Evolutionary conservation across 805 yeast genomes (phyloP), one percentile per base, ranked within the genome.

Genomic region (Candida khao-thaluensis): DNA sequence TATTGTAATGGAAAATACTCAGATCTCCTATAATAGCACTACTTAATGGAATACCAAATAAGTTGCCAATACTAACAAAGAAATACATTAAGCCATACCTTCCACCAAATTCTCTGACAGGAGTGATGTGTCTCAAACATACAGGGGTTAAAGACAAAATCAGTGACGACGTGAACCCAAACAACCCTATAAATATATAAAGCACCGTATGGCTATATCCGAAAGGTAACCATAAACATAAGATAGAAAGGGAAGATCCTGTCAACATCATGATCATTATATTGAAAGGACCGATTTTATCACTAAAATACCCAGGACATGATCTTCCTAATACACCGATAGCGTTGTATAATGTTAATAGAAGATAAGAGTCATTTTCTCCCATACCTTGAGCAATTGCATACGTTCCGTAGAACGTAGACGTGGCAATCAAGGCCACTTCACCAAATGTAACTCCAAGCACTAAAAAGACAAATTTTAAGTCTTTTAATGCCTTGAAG

Each of bases 221-320:
- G 40, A 80, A 74, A 1, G 90, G 89, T 15, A 81, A 58, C 89
- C 89, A 82, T n/a, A 82, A 50, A 0, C 69, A 66, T 34, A 82
- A 62, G 2, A 77, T 66, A 14, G 76, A 56, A 0, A 81, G 9
- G 1, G 72, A 60, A n/a, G 76, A 62, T 6, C 77, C 59, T 2
- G 56, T 23, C n/a, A 74, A 55, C 63, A 79, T 71, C 2, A 66
- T 30, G 8, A 69, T 56, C 74, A 79, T 75, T 38, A 79, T 69
- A 50, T 80, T 82, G 57, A 73, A 79, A 14, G 72, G 66, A 7
- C 88, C 88, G 30, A 65, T 49, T 20, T 51, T 53, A 49, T 79
- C 85, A 3, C 84, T 78, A 5, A 72, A 44, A 39, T 64, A 60
- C 2, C 82, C 83, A 0, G 85, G 82, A 6, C 75, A 43, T 11